Base-by-base conservation (phyloP, 352 stramenopile species). In the Elongisporangium prolatum region DNA sequence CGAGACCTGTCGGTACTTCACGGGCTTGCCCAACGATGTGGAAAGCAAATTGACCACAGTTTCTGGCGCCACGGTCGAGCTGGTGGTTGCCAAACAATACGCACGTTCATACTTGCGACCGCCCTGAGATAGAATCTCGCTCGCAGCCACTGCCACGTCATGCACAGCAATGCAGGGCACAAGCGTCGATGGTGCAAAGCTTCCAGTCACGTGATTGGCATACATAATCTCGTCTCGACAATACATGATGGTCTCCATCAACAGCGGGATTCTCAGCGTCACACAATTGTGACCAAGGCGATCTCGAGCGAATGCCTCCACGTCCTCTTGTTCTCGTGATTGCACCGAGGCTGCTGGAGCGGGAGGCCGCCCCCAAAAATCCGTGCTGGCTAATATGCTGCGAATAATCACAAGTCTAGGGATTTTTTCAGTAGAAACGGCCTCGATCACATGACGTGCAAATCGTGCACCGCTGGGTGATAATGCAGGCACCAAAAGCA, bases 191-290 rank as follows among this genome's bases (percentile, higher is more conserved):
- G 54, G 53, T 13, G 50, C 58, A 28, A 89, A 89, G 54, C 75
- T 86, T 21, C 77, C 69, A 14, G 83, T 54, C 18, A 91, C 76
- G 24, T 79, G 79, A 21, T 74, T 80, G 3, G 77, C 80, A 47
- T 84, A 93, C 25, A 90, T 61, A 37, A 93, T 69, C 56, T 92
- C 83, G 37, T 91, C 80, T 20, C 78, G 83, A 54, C 80, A 90
- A 54, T 88, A 85, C 13, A 91, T 63, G 28, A 91, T 63, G 21
- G 78, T 86, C 60, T 93, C 83, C 83, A 93, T 91, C 47, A 91
- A 65, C 21, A 90, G 52, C 20, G 83, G 83, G 54, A 91, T 76
- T 2, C 83, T 77, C 17, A 93, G 63, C 50, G 66, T 75, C 22
- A 93, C 72, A 64, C 67, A 82, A 38, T 44, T 44, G 4, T 44